Evolutionary conservation across 108 stramenopile species (phyloP), one percentile per base, ranked within the genome.

Genomic region (Nitzschia sp.): DNA sequence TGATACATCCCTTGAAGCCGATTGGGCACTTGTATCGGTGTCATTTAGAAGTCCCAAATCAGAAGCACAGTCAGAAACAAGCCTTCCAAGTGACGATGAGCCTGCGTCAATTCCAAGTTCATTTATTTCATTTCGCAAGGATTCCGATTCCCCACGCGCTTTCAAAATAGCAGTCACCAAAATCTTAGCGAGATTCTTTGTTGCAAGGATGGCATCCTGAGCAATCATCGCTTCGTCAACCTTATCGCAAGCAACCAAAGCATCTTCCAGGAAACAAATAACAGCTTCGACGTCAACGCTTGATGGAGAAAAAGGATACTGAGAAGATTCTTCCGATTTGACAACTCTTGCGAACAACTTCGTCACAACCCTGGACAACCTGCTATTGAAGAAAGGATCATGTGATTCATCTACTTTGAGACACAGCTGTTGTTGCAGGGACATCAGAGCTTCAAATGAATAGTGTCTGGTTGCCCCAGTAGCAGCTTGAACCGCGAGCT

Each of bases 401-500:
- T 68, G 62, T 17, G 17, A 36, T 21, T 34, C 53, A 15, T 68
- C 53, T 13, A 29, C 9, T 0, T 75, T 68, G 31, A 73, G 54
- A 26, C 81, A 65, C 4, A 85, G 63, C 64, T 84, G 75, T 33
- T 68, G 72, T 69, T 94, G 93, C 47, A 91, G 44, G 28, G 72
- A 44, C 48, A 91, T 62, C 53, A 94, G 52, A 16, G 90, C 80
- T n/a, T 72, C 70, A 19, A 89, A 53, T 2, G 88, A 73, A 38
- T 31, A 60, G 34, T 79, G 68, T 32, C 82, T 54, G 1, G 72
- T 30, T 21, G 83, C 62, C 8, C 85, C 74, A 17, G 78, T 80
- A 9, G 82, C 79, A 19, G 85, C 85, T 75, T 83, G 76, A 17
- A 89, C 85, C 1, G 88, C 88, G 16, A 88, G 75, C 73, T 81